Conservation (phyloP, 1,139 yeast genomes). For the Lodderomyces theae region DNA sequence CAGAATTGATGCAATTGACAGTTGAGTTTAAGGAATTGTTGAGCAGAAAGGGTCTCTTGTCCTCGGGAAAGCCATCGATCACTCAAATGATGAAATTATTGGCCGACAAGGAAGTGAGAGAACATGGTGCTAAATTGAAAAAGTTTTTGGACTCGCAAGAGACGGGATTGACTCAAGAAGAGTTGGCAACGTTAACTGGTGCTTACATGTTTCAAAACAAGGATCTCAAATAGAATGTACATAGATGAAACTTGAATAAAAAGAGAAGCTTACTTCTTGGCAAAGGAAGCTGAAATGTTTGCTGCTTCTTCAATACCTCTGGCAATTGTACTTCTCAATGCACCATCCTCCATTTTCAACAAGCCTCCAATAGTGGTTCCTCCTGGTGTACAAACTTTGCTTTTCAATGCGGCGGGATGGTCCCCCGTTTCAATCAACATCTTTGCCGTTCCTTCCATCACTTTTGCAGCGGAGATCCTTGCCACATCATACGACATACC, state of each 20-base stretch:
- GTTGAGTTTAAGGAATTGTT: conserved; percentile 33
- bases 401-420: conserved; percentile 89
- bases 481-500: conserved; percentile 89
- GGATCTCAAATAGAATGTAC: conserved; percentile 9
- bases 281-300: conserved; percentile 72
- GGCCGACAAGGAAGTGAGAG: conserved; percentile 38
- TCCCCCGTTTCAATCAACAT: conserved; percentile 82
- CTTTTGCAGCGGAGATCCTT: conserved; percentile 89
- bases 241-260: no score
- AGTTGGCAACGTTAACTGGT: conserved; percentile 28
- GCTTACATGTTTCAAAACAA: conserved; percentile 12
- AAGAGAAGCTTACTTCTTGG: conserved; percentile 68
- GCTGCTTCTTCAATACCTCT: conserved; percentile 92
- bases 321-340: conserved; percentile 82
- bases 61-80: conserved; percentile 33
- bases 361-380: conserved; percentile 98
- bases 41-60: conserved; percentile 31
- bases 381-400: conserved; percentile 94
- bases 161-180: conserved; percentile 32
- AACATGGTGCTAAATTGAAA: conserved; percentile 28
- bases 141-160: conserved; percentile 32
- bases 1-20: conserved; percentile 28
- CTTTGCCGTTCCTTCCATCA: conserved; percentile 92
- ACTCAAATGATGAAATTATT: conserved; percentile 37
- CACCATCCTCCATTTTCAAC: conserved; percentile 86